phyloP scores from a whole-genome alignment of 169 alveolate genomes.

The Eimeria necatrix region DNA sequence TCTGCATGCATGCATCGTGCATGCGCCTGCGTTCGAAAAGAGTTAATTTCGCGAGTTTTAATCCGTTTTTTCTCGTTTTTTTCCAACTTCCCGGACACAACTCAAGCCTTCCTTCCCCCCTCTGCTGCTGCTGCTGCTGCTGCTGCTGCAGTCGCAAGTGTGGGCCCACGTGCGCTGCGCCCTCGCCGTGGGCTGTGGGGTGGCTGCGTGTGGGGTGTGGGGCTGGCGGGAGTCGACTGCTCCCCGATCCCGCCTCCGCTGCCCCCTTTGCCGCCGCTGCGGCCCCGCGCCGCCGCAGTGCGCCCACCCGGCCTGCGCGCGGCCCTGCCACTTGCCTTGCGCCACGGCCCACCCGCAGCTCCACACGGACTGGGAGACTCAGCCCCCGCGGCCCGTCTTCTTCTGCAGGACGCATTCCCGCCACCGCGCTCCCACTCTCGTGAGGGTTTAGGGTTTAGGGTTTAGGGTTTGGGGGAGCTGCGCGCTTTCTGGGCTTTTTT shows the following conservation, averaged over 20 bases:
- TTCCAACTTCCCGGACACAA: too few relatives aligned
- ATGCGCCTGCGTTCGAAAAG: not conserved
- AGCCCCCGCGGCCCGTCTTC: constrained; percentile 32
- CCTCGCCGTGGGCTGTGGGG: constrained; percentile 9
- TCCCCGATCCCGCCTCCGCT: constrained; percentile 15
- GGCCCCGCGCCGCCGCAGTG: constrained; percentile 75
- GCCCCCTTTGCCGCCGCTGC: constrained; percentile 58
- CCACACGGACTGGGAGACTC: constrained; percentile 72
- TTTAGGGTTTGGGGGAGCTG: too few relatives aligned
- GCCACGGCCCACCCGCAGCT: constrained; percentile 33
- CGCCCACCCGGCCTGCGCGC: constrained; percentile 13
- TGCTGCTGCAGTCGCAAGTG: not conserved
- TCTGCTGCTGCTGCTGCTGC: constrained; percentile 32
- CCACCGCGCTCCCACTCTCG: constrained; percentile 68
- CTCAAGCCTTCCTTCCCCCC: too few relatives aligned
- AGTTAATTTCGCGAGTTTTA: too few relatives aligned
- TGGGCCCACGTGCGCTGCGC: constrained; percentile 76
- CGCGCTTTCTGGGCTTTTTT: too few relatives aligned
- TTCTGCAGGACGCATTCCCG: constrained; percentile 62
- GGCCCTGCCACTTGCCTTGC: constrained; percentile 62
- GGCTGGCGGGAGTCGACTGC: too few relatives aligned
- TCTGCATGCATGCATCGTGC: not conserved
- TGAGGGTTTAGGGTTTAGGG: not conserved
- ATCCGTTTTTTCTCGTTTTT: too few relatives aligned
- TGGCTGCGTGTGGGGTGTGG: too few relatives aligned